A percentile compares a stretch with the other conserved stretches of the same genome.
phyloP scores from a whole-genome alignment of 768 basidiomycete genomes.

The Rhodotorula taiwanensis region DNA sequence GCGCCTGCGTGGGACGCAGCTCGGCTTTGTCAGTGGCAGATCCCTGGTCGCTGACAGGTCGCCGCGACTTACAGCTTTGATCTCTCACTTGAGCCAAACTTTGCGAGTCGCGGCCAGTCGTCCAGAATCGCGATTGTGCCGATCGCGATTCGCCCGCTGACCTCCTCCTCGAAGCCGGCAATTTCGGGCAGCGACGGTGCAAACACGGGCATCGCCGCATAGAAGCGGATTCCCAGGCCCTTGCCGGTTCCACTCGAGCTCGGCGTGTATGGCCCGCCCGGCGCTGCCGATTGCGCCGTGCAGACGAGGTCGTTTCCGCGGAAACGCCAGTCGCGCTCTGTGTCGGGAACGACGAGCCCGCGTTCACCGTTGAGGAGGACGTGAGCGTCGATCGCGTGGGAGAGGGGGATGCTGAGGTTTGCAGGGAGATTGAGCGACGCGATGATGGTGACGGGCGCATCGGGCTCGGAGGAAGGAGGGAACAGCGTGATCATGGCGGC shows the following conservation, averaged over 20 bases:
- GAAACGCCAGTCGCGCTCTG: slow-evolving; percentile 31
- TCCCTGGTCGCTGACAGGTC: neutral
- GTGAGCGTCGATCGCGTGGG: slow-evolving; percentile 24
- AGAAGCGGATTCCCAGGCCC: slow-evolving; percentile 20
- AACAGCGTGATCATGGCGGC: slow-evolving; percentile 24
- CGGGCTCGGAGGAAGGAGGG: neutral
- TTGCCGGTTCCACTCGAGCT: too few species aligned
- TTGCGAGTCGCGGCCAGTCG: neutral
- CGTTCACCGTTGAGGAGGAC: slow-evolving; percentile 21
- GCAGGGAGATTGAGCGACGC: slow-evolving; percentile 3
- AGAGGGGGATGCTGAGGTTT: neutral
- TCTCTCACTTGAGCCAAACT: slow-evolving; percentile 4
- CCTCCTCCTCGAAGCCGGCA: slow-evolving; percentile 17
- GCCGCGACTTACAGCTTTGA: slow-evolving; percentile 8
- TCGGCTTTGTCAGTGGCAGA: too few species aligned
- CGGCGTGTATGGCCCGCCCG: neutral
- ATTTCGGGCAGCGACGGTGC: slow-evolving; percentile 17
- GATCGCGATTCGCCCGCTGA: slow-evolving; percentile 23
- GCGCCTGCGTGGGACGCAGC: neutral
- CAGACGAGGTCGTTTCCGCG: slow-evolving; percentile 11
- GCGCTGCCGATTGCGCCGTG: neutral
- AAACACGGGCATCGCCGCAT: slow-evolving; percentile 28
- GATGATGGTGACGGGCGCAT: slow-evolving; percentile 6
- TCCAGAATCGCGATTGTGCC: slow-evolving; percentile 17
- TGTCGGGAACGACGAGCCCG: slow-evolving; percentile 17